Percentiles rank a stretch among this genome's conserved stretches.
These are phyloP conservation scores for Saccharomycopsis lassenensis DNA, from an alignment of 805 yeast species.

Conservation along the genomic window DNA sequence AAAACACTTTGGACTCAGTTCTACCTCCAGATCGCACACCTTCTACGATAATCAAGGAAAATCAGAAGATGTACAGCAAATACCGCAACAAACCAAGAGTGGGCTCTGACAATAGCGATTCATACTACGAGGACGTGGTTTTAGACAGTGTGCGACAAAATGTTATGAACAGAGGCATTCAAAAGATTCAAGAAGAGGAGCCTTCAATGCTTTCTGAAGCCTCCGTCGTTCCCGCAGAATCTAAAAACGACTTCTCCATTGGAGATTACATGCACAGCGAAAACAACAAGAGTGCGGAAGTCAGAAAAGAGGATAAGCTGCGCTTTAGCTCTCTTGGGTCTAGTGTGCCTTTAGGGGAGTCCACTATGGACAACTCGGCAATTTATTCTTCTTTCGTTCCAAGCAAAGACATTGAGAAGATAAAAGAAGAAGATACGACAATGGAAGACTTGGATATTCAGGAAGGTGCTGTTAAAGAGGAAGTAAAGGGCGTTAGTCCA, in stretches of 20 bases:
- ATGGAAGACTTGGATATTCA: background rate
- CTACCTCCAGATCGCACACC: slow-evolving; percentile 17
- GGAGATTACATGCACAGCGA: slow-evolving; percentile 16
- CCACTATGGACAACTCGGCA: slow-evolving; percentile 10
- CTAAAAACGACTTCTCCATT: slow-evolving; percentile 15
- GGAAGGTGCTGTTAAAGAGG: no score
- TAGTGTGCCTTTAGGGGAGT: slow-evolving; percentile 16
- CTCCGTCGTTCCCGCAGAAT: no score
- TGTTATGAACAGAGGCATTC: slow-evolving; percentile 4
- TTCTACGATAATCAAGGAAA: slow-evolving; percentile 17
- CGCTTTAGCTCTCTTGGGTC: slow-evolving; percentile 13
- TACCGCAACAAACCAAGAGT: slow-evolving; percentile 1
- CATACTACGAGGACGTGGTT: slow-evolving; percentile 16
- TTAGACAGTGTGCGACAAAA: slow-evolving; percentile 16
- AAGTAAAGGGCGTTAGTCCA: no score
- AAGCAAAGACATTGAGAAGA: slow-evolving; percentile 3
- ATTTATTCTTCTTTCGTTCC: background rate
- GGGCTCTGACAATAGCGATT: slow-evolving; percentile 9
- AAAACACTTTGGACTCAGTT: slow-evolving; percentile 15
- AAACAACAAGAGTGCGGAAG: background rate
- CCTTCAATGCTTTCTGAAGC: no score
- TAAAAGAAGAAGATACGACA: background rate
- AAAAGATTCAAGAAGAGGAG: slow-evolving; percentile 3
- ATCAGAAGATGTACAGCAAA: slow-evolving; percentile 7
- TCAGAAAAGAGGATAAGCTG: background rate